Conservation (phyloP, 2,329 filamentous ascomycete species). For the Colletotrichum orbiculare region DNA sequence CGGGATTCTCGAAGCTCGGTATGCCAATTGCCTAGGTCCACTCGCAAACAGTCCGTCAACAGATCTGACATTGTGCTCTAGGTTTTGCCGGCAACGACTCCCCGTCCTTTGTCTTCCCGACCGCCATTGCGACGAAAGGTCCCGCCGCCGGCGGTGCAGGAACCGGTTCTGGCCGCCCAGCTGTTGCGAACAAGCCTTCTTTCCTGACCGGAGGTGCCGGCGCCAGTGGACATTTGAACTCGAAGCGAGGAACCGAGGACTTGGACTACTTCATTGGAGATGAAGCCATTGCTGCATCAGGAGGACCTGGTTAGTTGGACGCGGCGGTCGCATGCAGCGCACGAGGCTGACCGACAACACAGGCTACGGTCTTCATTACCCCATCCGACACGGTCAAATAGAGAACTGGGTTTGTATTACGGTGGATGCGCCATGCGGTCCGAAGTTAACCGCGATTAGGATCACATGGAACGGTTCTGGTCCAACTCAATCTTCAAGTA, state of each 20-base stretch:
- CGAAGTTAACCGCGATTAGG: constrained; percentile 62
- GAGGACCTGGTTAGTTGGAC: constrained; percentile 76
- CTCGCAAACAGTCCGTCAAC: constrained; percentile 38
- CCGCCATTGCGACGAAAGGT: constrained; percentile 95
- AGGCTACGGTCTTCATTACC: constrained; percentile 97
- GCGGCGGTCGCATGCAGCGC: constrained; percentile 1
- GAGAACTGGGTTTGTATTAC: constrained; percentile 87
- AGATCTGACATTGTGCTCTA: constrained; percentile 51
- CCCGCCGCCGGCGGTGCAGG: constrained; percentile 76
- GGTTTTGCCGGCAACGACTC: constrained; percentile 99
- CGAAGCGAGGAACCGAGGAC: constrained; percentile 96
- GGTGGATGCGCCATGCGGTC: too few species aligned
- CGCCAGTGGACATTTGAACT: constrained; percentile 82
- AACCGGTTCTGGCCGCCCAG: constrained; percentile 87
- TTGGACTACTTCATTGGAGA: constrained; percentile 99
- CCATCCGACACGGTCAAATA: constrained; percentile 96
- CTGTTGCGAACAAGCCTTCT: constrained; percentile 93
- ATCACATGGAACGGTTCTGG: constrained; percentile 99
- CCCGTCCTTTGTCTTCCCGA: constrained; percentile 98
- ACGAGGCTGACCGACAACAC: constrained; percentile 39
- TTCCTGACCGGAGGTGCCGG: constrained; percentile 94
- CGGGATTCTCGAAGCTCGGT: constrained; percentile 99
- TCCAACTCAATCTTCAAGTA: constrained; percentile 99
- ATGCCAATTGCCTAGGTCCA: constrained; percentile 47
- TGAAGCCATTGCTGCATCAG: constrained; percentile 86